Evolutionary conservation across 1,139 yeast species (phyloP), one percentile per base, ranked within the genome.

Genomic region (Debaryomyces sp.): DNA sequence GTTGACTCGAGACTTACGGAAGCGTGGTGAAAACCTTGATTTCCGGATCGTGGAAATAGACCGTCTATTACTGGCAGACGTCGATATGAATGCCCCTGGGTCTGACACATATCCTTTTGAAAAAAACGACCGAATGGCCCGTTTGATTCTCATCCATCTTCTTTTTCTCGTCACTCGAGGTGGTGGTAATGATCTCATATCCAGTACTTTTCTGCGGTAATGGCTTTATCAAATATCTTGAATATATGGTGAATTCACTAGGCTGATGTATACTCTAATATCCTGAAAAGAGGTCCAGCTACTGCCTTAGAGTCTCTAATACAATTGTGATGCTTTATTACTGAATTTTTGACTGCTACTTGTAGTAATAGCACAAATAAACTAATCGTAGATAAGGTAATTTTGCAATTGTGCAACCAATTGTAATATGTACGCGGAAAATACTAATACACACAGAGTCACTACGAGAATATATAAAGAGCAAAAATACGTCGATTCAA

Each of bases 101-200:
- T 71, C 73, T 5, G 66, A 49, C 33, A 68, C 57, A 41, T 55
- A 55, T 1, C 75, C 75, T n/a, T 61, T 62, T 6, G 55, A 52
- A 50, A 73, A 58, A 40, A 70, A 61, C 6, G 60, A 50, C 23
- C 56, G 53, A 17, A 73, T 40, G 4, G 74, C 71, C 15, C 77
- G 55, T 49, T 63, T 66, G 46, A 75, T 58, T 33, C 77, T 54
- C 45, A 62, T 63, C 78, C 77, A 74, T 42, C 69, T 60, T 48
- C 80, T 54, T 36, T 66, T 62, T 17, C 70, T 54, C 2, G 78
- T 74, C 10, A 70, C 54, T 47, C 79, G 54, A 17, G 80, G 80
- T 2, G 78, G 78, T n/a, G 80, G 80, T 15, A 75, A 58, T 10
- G 77, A 71, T 51, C 77, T 60, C 78, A 73, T 73, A 24, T 18